Evolutionary conservation across 345 rosid genomes (phyloP).

Genomic region (Noccaea bulbosa): DNA sequence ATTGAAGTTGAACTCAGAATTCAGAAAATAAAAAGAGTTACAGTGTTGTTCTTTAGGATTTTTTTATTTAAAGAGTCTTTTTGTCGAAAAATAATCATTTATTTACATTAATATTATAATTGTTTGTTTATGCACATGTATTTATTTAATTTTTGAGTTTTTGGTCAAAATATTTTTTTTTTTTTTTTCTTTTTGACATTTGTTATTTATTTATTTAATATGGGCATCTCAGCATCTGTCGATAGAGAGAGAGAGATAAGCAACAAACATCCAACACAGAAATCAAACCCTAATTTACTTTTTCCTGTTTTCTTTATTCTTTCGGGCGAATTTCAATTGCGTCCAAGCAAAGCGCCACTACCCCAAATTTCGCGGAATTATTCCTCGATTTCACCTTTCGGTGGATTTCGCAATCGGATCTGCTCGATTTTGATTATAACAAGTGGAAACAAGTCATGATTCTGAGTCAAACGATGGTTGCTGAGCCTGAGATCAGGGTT

Average conservation of each 20-base stretch:
- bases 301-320: slow-evolving; percentile 28
- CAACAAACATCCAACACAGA: slow-evolving; percentile 41
- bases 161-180: background rate
- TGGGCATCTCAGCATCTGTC: background rate
- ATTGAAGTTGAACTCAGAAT: no score
- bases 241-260: background rate
- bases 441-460: slow-evolving; percentile 27
- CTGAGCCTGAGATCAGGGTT: slow-evolving; percentile 43
- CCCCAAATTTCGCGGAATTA: slow-evolving; percentile 13
- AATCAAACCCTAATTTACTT: slow-evolving; percentile 38
- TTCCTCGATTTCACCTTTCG: slow-evolving; percentile 9
- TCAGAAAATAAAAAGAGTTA: no score
- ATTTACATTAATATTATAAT: no score
- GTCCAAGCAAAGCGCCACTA: slow-evolving; percentile 33
- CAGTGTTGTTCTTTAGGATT: no score
- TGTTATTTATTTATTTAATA: background rate
- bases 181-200: no score
- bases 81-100: no score
- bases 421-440: slow-evolving; percentile 5
- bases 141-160: no score
- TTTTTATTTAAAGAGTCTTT: no score
- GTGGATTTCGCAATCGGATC: slow-evolving; percentile 33
- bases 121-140: no score
- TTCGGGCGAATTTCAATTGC: slow-evolving; percentile 40
- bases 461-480: slow-evolving; percentile 44